Evolutionary conservation across 1,284 basidiomycete genomes (phyloP).

Genomic region (Microbotryum intermedium): DNA sequence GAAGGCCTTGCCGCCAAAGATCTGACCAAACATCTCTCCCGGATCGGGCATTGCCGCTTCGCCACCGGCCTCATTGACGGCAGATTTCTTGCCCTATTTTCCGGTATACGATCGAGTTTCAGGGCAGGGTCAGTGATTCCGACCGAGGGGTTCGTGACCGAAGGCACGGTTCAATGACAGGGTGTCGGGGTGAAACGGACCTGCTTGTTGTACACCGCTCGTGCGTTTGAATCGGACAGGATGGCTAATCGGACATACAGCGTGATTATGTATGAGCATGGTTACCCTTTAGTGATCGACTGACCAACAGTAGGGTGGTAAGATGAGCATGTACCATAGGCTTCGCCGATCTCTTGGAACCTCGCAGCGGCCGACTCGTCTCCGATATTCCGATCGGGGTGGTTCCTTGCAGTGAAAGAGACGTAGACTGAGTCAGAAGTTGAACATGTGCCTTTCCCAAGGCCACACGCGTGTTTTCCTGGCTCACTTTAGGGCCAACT

Average conservation of each 20-base stretch:
- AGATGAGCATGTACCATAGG: slow-evolving; percentile 14
- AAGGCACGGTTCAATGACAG: too few species aligned
- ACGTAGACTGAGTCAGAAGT: neutral
- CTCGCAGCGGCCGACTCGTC: slow-evolving; percentile 42
- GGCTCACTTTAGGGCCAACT: slow-evolving; percentile 79
- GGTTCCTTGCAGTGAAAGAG: slow-evolving; percentile 41
- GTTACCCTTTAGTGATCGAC: too few species aligned
- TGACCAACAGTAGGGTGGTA: neutral
- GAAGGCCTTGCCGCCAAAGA: slow-evolving; percentile 31
- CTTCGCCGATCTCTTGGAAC: slow-evolving; percentile 86
- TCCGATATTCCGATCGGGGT: slow-evolving; percentile 79
- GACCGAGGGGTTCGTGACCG: too few species aligned
- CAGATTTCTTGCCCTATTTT: slow-evolving; percentile 22
- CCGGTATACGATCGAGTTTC: too few species aligned
- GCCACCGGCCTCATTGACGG: slow-evolving; percentile 24
- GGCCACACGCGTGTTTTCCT: slow-evolving; percentile 34
- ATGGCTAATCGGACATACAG: slow-evolving; percentile 38
- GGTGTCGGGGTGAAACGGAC: too few species aligned
- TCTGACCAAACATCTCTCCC: slow-evolving; percentile 28
- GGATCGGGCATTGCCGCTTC: slow-evolving; percentile 32
- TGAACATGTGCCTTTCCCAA: neutral
- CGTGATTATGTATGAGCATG: neutral
- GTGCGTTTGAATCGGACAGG: slow-evolving; percentile 55
- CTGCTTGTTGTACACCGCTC: slow-evolving; percentile 89
- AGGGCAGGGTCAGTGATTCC: too few species aligned